Evolutionary conservation across 257 asterid genomes (phyloP).

Genomic region (Galeopsis tetrahit): DNA sequence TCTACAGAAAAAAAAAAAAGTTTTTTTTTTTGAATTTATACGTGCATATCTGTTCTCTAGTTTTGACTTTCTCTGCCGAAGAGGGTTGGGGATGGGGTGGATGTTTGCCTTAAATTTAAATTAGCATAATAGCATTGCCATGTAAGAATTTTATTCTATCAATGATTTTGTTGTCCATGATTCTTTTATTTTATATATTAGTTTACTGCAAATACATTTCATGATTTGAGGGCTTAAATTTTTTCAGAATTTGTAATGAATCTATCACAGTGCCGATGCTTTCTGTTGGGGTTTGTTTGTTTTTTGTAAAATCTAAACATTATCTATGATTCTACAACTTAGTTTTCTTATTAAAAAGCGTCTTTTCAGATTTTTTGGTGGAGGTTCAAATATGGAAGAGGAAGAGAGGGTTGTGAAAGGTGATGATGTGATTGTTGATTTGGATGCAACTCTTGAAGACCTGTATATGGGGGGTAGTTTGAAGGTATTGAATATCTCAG

Average conservation of each 20-base stretch:
- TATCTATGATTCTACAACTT: constrained; percentile 16
- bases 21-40: background rate
- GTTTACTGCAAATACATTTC: background rate
- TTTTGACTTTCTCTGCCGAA: background rate
- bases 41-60: background rate
- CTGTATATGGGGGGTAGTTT: constrained; percentile 90
- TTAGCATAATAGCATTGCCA: constrained; percentile 3
- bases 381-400: constrained; percentile 81
- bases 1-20: background rate
- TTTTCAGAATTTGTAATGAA: background rate
- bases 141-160: constrained; percentile 5
- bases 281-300: constrained; percentile 1
- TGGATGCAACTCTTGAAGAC: constrained; percentile 96
- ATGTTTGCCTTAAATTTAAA: background rate
- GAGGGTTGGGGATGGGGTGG: background rate
- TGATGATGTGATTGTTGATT: constrained; percentile 87
- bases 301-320: constrained; percentile 26
- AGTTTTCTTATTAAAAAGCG: constrained; percentile 33
- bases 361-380: constrained; percentile 77
- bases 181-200: constrained; percentile 5
- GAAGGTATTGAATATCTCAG: constrained; percentile 62
- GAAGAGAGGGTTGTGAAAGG: constrained; percentile 93
- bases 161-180: background rate
- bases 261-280: background rate
- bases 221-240: background rate